phyloP scores from a whole-genome alignment of 345 rosid species.

The Salix arbutifolia region DNA sequence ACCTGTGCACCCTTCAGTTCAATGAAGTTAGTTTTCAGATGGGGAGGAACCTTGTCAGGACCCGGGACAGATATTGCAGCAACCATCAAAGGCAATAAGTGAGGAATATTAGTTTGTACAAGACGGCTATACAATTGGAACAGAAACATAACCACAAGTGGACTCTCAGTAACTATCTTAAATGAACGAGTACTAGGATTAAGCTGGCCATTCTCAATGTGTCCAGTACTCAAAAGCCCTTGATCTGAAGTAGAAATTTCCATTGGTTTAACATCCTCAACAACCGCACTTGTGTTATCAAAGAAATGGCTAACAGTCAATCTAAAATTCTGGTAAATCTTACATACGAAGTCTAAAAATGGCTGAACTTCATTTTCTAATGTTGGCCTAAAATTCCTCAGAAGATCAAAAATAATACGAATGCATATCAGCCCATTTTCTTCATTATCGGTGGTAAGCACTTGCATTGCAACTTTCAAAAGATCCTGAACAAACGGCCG shows the following conservation, averaged over 20 bases:
- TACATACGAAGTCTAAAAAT: slow-evolving; percentile 91
- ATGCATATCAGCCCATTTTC: slow-evolving; percentile 95
- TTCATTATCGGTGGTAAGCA: slow-evolving; percentile 88
- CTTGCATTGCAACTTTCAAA: slow-evolving; percentile 95
- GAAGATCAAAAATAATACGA: slow-evolving; percentile 87
- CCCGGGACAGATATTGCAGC: slow-evolving; percentile 95
- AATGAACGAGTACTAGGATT: slow-evolving; percentile 91
- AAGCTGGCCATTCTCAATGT: slow-evolving; percentile 65
- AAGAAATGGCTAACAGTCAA: slow-evolving; percentile 83
- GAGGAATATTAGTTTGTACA: slow-evolving; percentile 94
- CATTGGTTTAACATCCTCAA: slow-evolving; percentile 79
- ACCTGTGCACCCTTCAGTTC: slow-evolving; percentile 99
- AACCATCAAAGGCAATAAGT: slow-evolving; percentile 89
- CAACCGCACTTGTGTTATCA: slow-evolving; percentile 45
- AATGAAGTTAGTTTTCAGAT: slow-evolving; percentile 76
- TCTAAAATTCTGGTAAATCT: slow-evolving; percentile 85
- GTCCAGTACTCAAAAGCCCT: slow-evolving; percentile 43
- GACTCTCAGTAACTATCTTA: slow-evolving; percentile 96
- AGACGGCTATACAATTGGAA: slow-evolving; percentile 91
- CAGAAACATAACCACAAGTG: slow-evolving; percentile 97
- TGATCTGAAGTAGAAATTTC: slow-evolving; percentile 68
- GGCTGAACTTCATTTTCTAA: slow-evolving; percentile 94
- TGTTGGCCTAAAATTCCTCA: slow-evolving; percentile 89
- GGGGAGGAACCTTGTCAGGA: slow-evolving; percentile 86
- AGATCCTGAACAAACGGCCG: slow-evolving; percentile 98